phyloP scores from a whole-genome alignment of 2,329 filamentous ascomycete genomes.

The Lachnellula subtilissima region DNA sequence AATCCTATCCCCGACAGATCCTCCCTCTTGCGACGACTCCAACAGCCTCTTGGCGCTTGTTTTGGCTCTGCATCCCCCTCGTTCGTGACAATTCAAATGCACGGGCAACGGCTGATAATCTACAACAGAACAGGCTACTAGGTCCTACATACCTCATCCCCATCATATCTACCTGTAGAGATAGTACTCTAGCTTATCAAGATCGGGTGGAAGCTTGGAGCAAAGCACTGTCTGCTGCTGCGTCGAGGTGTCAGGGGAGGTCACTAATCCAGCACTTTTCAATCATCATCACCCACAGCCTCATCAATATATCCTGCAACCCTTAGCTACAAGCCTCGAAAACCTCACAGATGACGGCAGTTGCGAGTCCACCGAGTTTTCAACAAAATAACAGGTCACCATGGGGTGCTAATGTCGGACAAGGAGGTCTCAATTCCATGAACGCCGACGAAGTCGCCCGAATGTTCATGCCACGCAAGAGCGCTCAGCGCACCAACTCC shows the following conservation, averaged over 20 bases:
- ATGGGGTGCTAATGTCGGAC: slow-evolving; percentile 58
- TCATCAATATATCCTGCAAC: slow-evolving; percentile 7
- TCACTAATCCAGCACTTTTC: slow-evolving; percentile 15
- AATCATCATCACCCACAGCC: slow-evolving; percentile 10
- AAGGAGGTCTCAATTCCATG: slow-evolving; percentile 64
- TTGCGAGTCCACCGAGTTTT: slow-evolving; percentile 61
- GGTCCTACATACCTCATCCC: neutral
- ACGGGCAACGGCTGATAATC: slow-evolving; percentile 20
- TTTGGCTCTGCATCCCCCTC: slow-evolving; percentile 6
- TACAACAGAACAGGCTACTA: slow-evolving; percentile 12
- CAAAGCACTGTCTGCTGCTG: slow-evolving; percentile 15
- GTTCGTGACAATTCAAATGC: slow-evolving; percentile 18
- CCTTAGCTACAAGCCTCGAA: slow-evolving; percentile 2
- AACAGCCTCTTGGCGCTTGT: slow-evolving; percentile 2
- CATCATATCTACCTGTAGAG: neutral
- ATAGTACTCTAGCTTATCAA: neutral
- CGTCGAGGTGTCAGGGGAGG: slow-evolving; percentile 18
- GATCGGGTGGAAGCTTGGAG: slow-evolving; percentile 6
- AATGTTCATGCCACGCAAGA: slow-evolving; percentile 88
- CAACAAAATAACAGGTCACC: slow-evolving; percentile 58
- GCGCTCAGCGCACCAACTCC: slow-evolving; percentile 80
- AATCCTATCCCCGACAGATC: neutral
- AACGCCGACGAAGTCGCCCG: slow-evolving; percentile 78
- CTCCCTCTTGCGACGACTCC: neutral
- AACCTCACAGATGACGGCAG: slow-evolving; percentile 55